phyloP scores from a whole-genome alignment of 352 stramenopile species.

The Blastocystis sp. region DNA sequence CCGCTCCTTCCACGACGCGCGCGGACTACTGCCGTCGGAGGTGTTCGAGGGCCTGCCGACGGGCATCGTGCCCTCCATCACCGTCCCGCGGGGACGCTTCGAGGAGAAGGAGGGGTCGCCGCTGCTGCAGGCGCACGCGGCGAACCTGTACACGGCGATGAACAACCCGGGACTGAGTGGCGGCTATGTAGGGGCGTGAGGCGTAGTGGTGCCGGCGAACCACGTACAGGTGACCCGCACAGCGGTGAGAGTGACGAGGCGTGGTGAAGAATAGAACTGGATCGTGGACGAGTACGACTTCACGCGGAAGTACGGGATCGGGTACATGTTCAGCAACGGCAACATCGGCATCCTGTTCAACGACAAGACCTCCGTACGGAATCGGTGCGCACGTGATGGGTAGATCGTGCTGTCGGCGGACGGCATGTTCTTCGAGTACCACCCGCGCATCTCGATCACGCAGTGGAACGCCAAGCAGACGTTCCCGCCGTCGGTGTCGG shows the following conservation, averaged over 20 bases:
- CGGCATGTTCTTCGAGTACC: conserved; percentile 68
- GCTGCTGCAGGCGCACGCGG: conserved; percentile 29
- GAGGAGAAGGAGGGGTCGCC: conserved; percentile 28
- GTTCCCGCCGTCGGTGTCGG: conserved; percentile 21
- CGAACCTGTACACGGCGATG: conserved; percentile 65
- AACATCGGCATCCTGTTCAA: conserved; percentile 66
- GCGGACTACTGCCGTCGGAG: conserved; percentile 35
- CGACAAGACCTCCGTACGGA: conserved; percentile 46
- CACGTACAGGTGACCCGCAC: conserved; percentile 23
- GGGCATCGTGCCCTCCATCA: conserved; percentile 50
- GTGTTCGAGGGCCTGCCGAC: conserved; percentile 55
- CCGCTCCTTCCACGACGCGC: conserved; percentile 42
- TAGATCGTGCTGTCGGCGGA: conserved; percentile 44
- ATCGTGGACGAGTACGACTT: conserved; percentile 69
- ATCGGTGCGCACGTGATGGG: neutral
- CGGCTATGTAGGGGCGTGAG: neutral
- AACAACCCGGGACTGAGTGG: conserved; percentile 47
- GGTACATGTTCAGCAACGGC: conserved; percentile 61
- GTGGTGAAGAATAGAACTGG: conserved; percentile 57
- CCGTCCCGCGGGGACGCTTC: conserved; percentile 9
- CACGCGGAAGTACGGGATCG: conserved; percentile 64
- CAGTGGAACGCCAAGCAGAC: conserved; percentile 13
- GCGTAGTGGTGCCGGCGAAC: conserved; percentile 45
- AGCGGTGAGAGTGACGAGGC: neutral
- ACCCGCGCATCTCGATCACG: conserved; percentile 52